Conservation (phyloP, 139 green algal genomes). For the Chlamydomonas applanata region DNA sequence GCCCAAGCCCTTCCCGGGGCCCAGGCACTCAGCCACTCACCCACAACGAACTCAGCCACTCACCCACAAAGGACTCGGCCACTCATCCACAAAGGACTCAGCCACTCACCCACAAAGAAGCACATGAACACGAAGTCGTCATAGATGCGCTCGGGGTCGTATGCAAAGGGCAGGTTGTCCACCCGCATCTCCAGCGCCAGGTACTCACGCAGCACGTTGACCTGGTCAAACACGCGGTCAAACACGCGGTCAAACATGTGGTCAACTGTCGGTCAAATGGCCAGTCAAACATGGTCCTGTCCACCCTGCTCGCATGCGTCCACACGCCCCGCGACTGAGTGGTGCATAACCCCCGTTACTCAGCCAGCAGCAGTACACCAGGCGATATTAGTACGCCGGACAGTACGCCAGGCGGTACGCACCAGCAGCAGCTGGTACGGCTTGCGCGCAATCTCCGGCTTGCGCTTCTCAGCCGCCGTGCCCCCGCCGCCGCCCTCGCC, state of each 20-base stretch:
- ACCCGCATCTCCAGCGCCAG: conserved; percentile 81
- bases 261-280: not conserved
- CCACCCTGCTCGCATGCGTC: too few relatives aligned
- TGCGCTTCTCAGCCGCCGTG: conserved; percentile 7
- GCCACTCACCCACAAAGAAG: conserved; percentile 84
- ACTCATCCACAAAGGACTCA: not conserved
- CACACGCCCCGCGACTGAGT: too few relatives aligned
- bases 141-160: conserved; percentile 68
- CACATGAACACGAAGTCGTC: conserved; percentile 99
- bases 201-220: conserved; percentile 92
- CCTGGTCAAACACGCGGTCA: conserved; percentile 8
- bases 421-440: conserved; percentile 91
- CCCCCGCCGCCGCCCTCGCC: too few relatives aligned
- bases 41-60: too few relatives aligned
- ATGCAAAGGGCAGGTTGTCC: conserved; percentile 39
- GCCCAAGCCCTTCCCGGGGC: too few relatives aligned
- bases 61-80: too few relatives aligned
- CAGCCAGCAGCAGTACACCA: too few relatives aligned
- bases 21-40: too few relatives aligned
- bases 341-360: too few relatives aligned
- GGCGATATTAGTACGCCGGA: too few relatives aligned
- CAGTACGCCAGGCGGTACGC: too few relatives aligned
- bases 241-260: not conserved
- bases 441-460: conserved; percentile 79
- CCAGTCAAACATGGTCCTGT: too few relatives aligned